Evolutionary conservation across 495 filamentous ascomycete species (phyloP).

Genomic region (Lophium mytilinum): DNA sequence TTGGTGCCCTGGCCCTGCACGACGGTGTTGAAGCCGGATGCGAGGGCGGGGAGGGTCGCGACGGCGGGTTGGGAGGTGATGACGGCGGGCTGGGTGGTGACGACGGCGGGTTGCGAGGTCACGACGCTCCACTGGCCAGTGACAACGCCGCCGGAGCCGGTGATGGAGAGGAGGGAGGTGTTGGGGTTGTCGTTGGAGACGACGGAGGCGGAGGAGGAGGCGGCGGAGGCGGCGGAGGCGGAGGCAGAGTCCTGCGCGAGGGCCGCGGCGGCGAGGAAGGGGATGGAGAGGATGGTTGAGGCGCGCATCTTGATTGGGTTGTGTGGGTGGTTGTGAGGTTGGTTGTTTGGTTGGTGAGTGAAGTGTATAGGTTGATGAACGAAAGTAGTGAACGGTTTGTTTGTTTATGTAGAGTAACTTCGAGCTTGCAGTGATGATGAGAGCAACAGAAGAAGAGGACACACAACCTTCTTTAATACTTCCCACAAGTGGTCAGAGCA

Average conservation of each 20-base stretch:
- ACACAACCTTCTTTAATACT: neutral
- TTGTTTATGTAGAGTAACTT: no score
- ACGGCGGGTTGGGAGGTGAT: constrained; percentile 25
- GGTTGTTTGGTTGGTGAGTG: no score
- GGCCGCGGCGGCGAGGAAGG: constrained; percentile 27
- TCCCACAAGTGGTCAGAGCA: neutral
- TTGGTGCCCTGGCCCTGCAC: constrained; percentile 9
- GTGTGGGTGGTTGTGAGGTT: neutral
- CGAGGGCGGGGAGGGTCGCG: constrained; percentile 39
- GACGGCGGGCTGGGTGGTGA: constrained; percentile 38
- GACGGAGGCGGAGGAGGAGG: constrained; percentile 1
- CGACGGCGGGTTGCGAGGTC: constrained; percentile 32
- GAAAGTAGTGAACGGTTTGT: no score
- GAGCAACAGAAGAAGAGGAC: no score
- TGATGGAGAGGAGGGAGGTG: constrained; percentile 41
- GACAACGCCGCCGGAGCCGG: constrained; percentile 49
- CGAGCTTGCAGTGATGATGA: no score
- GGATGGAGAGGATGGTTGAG: constrained; percentile 28
- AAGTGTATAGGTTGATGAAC: no score
- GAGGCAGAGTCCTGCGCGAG: constrained; percentile 22
- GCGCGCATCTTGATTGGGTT: constrained; percentile 31
- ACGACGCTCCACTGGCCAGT: constrained; percentile 37
- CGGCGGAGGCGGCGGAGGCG: neutral
- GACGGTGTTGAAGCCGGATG: constrained; percentile 24
- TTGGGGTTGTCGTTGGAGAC: constrained; percentile 34